Base-by-base conservation (phyloP, 2,329 filamentous ascomycete species). In the Aspergillus ochraceoroseus region DNA sequence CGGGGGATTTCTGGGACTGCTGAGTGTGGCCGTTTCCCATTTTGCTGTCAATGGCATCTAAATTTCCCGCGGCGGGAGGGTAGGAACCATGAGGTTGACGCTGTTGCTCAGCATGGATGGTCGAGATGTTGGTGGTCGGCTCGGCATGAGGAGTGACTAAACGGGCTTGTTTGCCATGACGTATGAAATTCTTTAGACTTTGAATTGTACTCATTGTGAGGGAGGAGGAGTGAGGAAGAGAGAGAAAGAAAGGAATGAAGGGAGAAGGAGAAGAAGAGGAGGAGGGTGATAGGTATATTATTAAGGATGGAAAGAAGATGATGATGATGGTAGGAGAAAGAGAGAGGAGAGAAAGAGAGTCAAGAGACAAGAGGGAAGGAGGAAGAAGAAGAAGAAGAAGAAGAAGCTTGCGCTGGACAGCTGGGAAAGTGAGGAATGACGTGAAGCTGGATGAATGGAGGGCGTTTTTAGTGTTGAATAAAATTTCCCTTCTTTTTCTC, bases 161-260 rank as follows among this genome's bases (percentile, higher is more conserved):
- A 53, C 87, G 85, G 55, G 88, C 90, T 75, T 95, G 88, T 74
- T 95, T 95, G 69, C 90, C 90, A 74, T 95, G 90, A 53, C 90
- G 86, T 70, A 96, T 92, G 70, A 96, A 94, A 70, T 95, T 95
- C 71, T 96, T 95, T 58, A 95, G 79, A 64, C 92, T 92, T 72
- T 95, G 90, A 71, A 95, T 94, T 32, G 79, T 79, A 57, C 76
- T 79, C 79, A 82, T 82, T 59, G 30, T 59, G 52, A 46, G 43
- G 41, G 40, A 25, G 29, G 35, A 17, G 7, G 23, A 22, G 20
- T 15, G 18, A 25, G 14, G 20, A 42, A 46, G 27, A 19, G 32
- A 19, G 43, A 40, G 32, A 40, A 33, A 28, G 22, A 35, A 14
- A 44, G 22, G 15, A 34, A 18, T 11, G 11, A 32, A 22, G 12